A percentile compares a stretch with the other conserved stretches of the same genome.
Conservation (phyloP, 495 filamentous ascomycete genomes). For the Penicillium robsamsonii region DNA sequence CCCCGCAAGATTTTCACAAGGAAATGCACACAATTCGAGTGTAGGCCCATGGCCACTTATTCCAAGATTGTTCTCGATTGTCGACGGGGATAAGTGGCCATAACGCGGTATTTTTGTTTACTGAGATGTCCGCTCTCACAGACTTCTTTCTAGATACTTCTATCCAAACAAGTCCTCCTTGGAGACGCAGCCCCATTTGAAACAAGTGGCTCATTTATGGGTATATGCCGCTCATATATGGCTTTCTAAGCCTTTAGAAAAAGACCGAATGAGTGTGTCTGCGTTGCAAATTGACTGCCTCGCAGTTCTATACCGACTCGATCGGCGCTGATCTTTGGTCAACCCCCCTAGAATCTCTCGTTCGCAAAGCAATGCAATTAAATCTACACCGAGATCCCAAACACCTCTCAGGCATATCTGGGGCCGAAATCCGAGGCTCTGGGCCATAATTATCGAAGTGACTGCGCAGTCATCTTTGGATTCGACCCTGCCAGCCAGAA, state of each 20-base stretch:
- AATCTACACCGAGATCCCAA: neutral
- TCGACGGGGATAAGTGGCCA: neutral
- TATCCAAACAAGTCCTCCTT: neutral
- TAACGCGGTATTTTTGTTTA: neutral
- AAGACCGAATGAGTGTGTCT: neutral
- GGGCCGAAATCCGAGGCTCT: neutral
- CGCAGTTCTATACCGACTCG: neutral
- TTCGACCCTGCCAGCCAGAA: neutral
- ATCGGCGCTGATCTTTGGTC: neutral
- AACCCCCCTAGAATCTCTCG: neutral
- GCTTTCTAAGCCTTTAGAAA: neutral
- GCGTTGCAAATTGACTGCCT: constrained; percentile 1
- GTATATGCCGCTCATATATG: neutral
- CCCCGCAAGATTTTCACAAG: neutral
- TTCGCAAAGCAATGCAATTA: neutral
- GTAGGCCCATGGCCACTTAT: neutral
- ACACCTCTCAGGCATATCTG: neutral
- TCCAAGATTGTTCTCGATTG: neutral
- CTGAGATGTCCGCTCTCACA: neutral
- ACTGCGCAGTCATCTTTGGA: neutral
- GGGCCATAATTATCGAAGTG: neutral
- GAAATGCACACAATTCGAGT: neutral
- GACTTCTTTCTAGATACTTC: neutral
- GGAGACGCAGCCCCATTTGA: neutral
- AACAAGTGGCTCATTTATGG: neutral